A percentile compares a stretch with the other conserved stretches of the same genome.
Conservation (phyloP, 2,329 filamentous ascomycete species). For the Madurella fahalii region DNA sequence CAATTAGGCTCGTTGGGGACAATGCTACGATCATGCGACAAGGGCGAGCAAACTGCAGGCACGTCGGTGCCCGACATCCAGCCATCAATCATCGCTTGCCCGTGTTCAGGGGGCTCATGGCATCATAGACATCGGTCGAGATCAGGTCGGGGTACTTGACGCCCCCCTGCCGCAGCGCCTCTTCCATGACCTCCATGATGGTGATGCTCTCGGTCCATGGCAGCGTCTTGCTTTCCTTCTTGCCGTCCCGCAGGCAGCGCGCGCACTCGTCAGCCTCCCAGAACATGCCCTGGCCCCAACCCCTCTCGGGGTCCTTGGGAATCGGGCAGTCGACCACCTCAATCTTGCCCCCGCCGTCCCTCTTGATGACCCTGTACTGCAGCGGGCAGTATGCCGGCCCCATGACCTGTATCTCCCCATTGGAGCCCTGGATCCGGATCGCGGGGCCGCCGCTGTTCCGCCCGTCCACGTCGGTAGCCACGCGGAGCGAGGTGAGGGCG, state of each 20-base stretch:
- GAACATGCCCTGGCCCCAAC: constrained; percentile 76
- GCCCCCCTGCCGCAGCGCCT: constrained; percentile 49
- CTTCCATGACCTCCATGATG: constrained; percentile 73
- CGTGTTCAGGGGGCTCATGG: constrained; percentile 59
- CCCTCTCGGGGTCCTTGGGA: constrained; percentile 45
- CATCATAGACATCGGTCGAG: constrained; percentile 54
- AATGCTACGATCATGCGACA: neutral
- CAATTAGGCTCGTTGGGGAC: neutral
- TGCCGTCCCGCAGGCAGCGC: constrained; percentile 62
- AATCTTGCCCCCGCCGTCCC: constrained; percentile 42
- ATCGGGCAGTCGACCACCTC: constrained; percentile 53
- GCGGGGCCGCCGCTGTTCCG: constrained; percentile 58
- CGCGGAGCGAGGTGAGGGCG: constrained; percentile 61
- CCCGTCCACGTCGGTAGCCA: constrained; percentile 58
- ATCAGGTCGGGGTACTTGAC: constrained; percentile 54
- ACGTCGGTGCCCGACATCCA: neutral
- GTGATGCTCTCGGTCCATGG: constrained; percentile 72
- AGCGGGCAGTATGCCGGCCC: constrained; percentile 67
- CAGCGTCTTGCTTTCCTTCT: constrained; percentile 67
- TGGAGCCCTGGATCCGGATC: constrained; percentile 74
- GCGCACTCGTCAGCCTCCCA: constrained; percentile 44
- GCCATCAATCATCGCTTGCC: constrained; percentile 34
- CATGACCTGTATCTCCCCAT: constrained; percentile 77
- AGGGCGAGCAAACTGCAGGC: neutral
- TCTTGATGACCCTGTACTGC: constrained; percentile 59